Evolutionary conservation across 148 eudicot genomes (phyloP).

Genomic region (Amaranthus palmeri): DNA sequence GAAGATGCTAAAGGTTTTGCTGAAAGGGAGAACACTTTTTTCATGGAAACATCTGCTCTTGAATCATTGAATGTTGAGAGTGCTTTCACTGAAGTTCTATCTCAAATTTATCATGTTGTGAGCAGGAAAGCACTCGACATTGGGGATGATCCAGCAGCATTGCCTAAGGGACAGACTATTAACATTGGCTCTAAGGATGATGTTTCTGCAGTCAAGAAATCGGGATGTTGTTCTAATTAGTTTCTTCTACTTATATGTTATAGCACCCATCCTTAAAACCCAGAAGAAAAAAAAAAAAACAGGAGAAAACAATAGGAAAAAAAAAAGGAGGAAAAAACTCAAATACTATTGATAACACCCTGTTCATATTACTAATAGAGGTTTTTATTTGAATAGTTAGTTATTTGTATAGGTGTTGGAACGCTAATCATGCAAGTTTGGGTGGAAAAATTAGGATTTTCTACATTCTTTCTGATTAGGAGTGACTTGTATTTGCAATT

Average conservation of each 20-base stretch:
- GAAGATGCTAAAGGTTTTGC: conserved; percentile 60
- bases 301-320: neutral
- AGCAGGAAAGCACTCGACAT: conserved; percentile 75
- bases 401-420: conserved; percentile 15
- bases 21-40: conserved; percentile 51
- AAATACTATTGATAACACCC: neutral
- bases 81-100: conserved; percentile 76
- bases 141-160: conserved; percentile 54
- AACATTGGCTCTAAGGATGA: conserved; percentile 63
- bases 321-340: neutral
- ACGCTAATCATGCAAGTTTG: conserved; percentile 10
- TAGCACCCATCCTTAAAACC: neutral
- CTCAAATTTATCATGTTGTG: conserved; percentile 66
- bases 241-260: neutral
- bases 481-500: neutral
- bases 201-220: conserved; percentile 65
- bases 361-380: conserved; percentile 11
- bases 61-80: conserved; percentile 72
- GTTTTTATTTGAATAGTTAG: neutral
- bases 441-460: conserved; percentile 15
- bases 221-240: conserved; percentile 69
- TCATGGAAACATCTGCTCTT: conserved; percentile 89
- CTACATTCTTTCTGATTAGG: conserved; percentile 10
- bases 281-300: neutral
- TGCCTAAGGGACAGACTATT: conserved; percentile 77